Base-by-base conservation (phyloP, 2,329 filamentous ascomycete species). In the Bipolaris bicolor region DNA sequence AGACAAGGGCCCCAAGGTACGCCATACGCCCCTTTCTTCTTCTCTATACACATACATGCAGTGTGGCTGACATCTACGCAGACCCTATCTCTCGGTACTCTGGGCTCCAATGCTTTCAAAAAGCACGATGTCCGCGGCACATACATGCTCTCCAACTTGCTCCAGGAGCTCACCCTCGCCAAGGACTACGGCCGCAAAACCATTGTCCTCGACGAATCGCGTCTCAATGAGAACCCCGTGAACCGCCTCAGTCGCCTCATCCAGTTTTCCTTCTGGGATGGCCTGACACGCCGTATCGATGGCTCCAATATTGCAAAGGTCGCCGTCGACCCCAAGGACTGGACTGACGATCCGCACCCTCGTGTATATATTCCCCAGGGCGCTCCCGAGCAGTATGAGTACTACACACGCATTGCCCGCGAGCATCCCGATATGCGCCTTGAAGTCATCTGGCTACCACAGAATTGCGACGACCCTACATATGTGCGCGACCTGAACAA, bases 111-210 rank as follows among this genome's bases (percentile, higher is more conserved):
- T 66, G 94, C 93, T 40, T 87, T 90, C 80, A 94, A 93, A 71
- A 88, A 88, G 62, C 92, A 94, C 76, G 93, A 98, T 73, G 86
- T 99, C 61, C 90, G 94, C 64, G 95, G 95, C 69, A 98, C 92
- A 31, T 99, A 99, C 78, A 96, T 96, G 89, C 85, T 99, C 57
- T 97, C 94, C 61, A 99, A 98, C 75, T 86, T 98, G 44, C 83
- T 98, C 39, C 95, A 99, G 78, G 95, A 99, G 79, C 85, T 99
- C 64, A 95, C 90, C 1, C 84, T 98, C 65, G 95, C 95, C 63
- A 89, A 96, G 81, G 90, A 96, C 74, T 93, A 92, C 72, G 92
- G 92, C 57, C 89, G 91, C 60, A 92, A 92, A 77, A 88, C 92
- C 72, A 94, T 98, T 68, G 86, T 97, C 52, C 85, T 99, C 43